Percentiles rank a stretch among this genome's conserved stretches.
Conservation (phyloP, 2,329 filamentous ascomycete species). For the Periconia sp. region DNA sequence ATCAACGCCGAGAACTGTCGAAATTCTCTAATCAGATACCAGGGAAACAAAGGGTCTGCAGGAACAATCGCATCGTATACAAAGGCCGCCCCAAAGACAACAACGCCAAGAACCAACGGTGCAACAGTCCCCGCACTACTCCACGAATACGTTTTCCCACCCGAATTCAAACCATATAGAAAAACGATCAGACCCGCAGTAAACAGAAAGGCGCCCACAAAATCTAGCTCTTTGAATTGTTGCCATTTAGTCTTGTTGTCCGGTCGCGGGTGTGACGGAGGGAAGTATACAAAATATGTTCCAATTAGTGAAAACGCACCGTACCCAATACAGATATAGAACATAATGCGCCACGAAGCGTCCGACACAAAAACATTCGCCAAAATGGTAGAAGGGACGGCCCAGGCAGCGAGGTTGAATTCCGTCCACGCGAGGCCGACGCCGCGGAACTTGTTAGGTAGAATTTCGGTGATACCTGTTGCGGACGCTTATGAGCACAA, state of each 20-base stretch:
- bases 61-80: slow-evolving; percentile 20
- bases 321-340: slow-evolving; percentile 49
- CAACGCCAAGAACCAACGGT: slow-evolving; percentile 24
- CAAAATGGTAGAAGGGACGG: slow-evolving; percentile 42
- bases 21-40: slow-evolving; percentile 28
- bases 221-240: slow-evolving; percentile 43
- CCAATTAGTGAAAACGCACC: slow-evolving; percentile 44
- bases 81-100: slow-evolving; percentile 19
- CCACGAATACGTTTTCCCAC: slow-evolving; percentile 39
- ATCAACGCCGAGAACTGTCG: slow-evolving; percentile 31
- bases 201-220: slow-evolving; percentile 48
- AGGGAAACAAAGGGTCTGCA: slow-evolving; percentile 30
- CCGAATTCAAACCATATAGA: slow-evolving; percentile 49
- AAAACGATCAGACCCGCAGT: slow-evolving; percentile 46
- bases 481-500: no score
- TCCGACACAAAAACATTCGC: slow-evolving; percentile 34
- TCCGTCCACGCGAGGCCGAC: slow-evolving; percentile 24
- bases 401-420: slow-evolving; percentile 26
- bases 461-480: slow-evolving; percentile 20
- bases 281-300: slow-evolving; percentile 52
- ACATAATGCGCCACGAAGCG: slow-evolving; percentile 43
- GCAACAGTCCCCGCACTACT: slow-evolving; percentile 23
- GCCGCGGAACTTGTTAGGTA: slow-evolving; percentile 29
- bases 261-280: slow-evolving; percentile 48
- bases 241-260: slow-evolving; percentile 31